Conservation (phyloP, 164 flowering plant genomes). For the Hamamelis virginiana region DNA sequence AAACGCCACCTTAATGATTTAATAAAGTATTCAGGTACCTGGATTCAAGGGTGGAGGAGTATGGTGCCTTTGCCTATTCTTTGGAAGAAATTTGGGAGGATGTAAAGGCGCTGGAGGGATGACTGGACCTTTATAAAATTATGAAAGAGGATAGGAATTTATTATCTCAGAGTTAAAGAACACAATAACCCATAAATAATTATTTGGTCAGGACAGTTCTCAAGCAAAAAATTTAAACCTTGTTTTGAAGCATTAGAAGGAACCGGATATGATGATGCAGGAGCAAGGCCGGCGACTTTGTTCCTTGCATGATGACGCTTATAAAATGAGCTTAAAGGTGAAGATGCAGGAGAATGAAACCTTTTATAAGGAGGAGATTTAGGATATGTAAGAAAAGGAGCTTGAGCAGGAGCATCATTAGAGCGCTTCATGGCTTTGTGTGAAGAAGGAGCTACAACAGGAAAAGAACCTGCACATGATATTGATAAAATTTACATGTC, state of each 20-base stretch:
- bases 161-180: background rate
- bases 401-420: constrained; percentile 34
- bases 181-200: background rate
- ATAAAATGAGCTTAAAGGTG: constrained; percentile 31
- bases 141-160: background rate
- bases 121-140: constrained; percentile 27
- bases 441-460: constrained; percentile 34
- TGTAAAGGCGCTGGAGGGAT: constrained; percentile 28
- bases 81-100: constrained; percentile 24
- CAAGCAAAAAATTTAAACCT: constrained; percentile 35
- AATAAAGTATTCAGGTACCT: constrained; percentile 34
- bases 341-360: constrained; percentile 30
- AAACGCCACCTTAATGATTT: too few relatives aligned
- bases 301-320: constrained; percentile 36
- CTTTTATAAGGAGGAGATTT: constrained; percentile 20
- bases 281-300: constrained; percentile 29
- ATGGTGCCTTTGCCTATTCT: constrained; percentile 23
- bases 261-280: constrained; percentile 29
- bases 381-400: constrained; percentile 29
- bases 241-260: constrained; percentile 35
- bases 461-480: constrained; percentile 24
- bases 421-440: constrained; percentile 18
- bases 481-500: background rate
- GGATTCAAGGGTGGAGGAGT: constrained; percentile 33
- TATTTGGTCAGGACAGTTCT: background rate